These are phyloP conservation scores for Dendrobium officinale DNA, from an alignment of 106 monocot species.

Conservation along the genomic window DNA sequence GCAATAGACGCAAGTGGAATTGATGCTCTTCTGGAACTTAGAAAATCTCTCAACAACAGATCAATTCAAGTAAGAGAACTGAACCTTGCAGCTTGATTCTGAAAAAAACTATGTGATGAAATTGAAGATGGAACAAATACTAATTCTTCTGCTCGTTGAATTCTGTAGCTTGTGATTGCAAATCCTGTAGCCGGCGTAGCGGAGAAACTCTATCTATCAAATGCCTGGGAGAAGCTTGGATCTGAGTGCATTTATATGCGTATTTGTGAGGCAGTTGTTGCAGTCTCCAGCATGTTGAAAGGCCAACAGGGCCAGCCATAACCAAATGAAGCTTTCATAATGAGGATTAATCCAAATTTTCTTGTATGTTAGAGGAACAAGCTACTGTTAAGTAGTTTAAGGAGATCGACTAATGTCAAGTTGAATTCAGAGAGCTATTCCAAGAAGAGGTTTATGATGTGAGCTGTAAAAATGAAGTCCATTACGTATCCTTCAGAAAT, in stretches of 20 bases:
- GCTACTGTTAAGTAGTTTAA: background rate
- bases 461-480: too few species aligned
- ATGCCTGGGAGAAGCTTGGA: slow-evolving; percentile 27
- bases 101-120: background rate
- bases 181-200: slow-evolving; percentile 44
- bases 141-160: background rate
- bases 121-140: background rate
- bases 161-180: slow-evolving; percentile 40
- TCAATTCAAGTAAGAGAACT: slow-evolving; percentile 30
- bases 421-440: slow-evolving; percentile 9
- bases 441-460: slow-evolving; percentile 20
- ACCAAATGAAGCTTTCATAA: background rate
- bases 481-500: too few species aligned
- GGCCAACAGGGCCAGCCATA: background rate
- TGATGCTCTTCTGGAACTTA: slow-evolving; percentile 42
- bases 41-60: slow-evolving; percentile 34
- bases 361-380: background rate
- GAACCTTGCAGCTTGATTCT: background rate
- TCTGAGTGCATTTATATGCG: slow-evolving; percentile 25
- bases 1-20: slow-evolving; percentile 53
- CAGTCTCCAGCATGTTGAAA: slow-evolving; percentile 11
- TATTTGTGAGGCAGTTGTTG: slow-evolving; percentile 13
- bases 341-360: background rate
- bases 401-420: background rate
- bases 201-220: slow-evolving; percentile 27